Conservation (phyloP, 169 alveolate genomes). For the Babesia bigemina region DNA sequence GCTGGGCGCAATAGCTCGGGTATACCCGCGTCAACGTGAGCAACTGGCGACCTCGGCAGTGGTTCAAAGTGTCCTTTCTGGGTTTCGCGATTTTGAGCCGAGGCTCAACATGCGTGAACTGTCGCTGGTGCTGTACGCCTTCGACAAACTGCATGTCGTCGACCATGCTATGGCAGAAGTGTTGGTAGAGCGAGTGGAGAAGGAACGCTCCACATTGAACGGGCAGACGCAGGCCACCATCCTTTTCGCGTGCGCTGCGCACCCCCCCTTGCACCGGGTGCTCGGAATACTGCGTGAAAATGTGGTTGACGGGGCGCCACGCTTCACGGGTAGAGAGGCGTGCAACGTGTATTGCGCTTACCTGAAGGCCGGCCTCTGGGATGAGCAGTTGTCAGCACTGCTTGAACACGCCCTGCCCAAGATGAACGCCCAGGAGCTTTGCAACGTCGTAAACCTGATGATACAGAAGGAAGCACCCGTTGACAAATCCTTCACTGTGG, state of each 20-base stretch:
- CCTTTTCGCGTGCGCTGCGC: slow-evolving; percentile 30
- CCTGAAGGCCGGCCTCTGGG: slow-evolving; percentile 41
- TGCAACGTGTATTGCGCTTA: slow-evolving; percentile 54
- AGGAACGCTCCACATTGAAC: slow-evolving; percentile 1
- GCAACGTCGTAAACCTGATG: slow-evolving; percentile 56
- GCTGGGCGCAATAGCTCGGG: slow-evolving; percentile 38
- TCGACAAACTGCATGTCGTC: slow-evolving; percentile 42
- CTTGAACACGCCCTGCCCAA: slow-evolving; percentile 23
- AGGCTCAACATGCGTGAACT: slow-evolving; percentile 46
- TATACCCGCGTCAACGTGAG: slow-evolving; percentile 23
- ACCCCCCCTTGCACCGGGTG: slow-evolving; percentile 5
- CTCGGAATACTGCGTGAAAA: slow-evolving; percentile 6
- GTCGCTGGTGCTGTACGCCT: slow-evolving; percentile 44
- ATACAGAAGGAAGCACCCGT: slow-evolving; percentile 24
- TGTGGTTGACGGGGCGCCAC: not conserved
- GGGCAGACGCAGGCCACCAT: slow-evolving; percentile 49
- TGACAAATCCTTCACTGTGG: slow-evolving; percentile 5
- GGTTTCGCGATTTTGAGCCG: not conserved
- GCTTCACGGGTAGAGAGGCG: slow-evolving; percentile 45
- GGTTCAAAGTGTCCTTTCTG: not conserved
- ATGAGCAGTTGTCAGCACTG: slow-evolving; percentile 2
- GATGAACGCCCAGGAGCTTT: slow-evolving; percentile 65
- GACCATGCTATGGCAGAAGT: not conserved
- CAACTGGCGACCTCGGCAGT: slow-evolving; percentile 31
- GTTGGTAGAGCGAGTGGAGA: not conserved